A percentile compares a stretch with the other conserved stretches of the same genome.
Conservation (phyloP, 169 alveolate genomes). For the Plasmodium inui region DNA sequence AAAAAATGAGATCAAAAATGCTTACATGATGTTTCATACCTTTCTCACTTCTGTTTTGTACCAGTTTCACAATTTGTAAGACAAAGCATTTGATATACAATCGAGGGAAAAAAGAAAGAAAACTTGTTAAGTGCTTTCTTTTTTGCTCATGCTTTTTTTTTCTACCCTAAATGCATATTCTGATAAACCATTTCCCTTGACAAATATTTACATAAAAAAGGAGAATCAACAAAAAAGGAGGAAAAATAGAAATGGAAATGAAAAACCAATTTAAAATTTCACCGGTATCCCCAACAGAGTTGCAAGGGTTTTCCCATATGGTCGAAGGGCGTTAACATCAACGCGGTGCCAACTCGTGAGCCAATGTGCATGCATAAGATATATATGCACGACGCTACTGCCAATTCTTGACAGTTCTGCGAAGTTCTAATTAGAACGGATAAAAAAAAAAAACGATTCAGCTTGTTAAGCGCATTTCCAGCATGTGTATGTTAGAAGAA, state of each 20-base stretch:
- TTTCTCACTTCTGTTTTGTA: no score
- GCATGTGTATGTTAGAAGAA: not conserved
- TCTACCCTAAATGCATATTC: not conserved
- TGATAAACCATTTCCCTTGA: not conserved
- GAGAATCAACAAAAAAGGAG: not conserved
- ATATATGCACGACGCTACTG: not conserved
- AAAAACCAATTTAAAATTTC: not conserved
- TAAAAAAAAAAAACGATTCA: not conserved
- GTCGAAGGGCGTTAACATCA: not conserved
- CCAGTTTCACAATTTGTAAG: no score
- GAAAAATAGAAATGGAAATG: not conserved
- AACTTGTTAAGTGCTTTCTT: not conserved
- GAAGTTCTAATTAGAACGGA: not conserved
- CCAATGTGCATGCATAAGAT: slow-evolving; percentile 1
- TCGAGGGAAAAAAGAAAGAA: not conserved
- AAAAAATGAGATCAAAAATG: no score
- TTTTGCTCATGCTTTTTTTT: not conserved
- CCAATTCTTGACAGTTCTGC: not conserved
- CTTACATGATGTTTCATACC: no score
- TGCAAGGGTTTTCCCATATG: not conserved
- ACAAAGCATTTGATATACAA: no score
- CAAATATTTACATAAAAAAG: not conserved
- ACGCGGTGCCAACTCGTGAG: not conserved
- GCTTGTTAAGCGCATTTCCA: not conserved
- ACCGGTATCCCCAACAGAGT: not conserved